Base-by-base conservation (phyloP, 192 early-diverging fungal species). In the Coemansia reversa region DNA sequence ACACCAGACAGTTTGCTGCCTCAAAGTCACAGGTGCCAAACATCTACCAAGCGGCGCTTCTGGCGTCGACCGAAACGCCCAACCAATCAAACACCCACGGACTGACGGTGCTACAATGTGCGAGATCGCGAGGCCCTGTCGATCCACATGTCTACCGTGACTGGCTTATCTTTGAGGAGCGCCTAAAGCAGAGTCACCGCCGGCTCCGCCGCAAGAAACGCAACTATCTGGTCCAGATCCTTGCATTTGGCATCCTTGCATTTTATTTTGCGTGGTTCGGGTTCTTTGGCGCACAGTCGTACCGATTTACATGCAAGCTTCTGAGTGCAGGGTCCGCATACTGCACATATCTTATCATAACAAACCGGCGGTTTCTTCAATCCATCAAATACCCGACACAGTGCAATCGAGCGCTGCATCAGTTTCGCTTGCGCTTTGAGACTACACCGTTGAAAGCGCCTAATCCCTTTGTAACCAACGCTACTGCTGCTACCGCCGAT, bases 121-220 rank as follows among this genome's bases (percentile, higher is more conserved):
- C 72, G 3, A 66, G 73, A 48, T 66, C 62, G 58, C 67, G 65
- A 6, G 77, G 51, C 2, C 74, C 74, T 6, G 70, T 76, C 18
- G 74, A 80, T 54, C 82, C 74, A 25, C 80, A 79, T 42, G 73
- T 82, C 50, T 92, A 86, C 69, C 83, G 88, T 58, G 91, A 92
- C 79, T 84, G 90, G 53, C 83, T 91, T 33, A 88, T 91, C 47
- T 92, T 92, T 70, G 91, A 92, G 58, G 91, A 92, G 69, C 76
- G 91, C 42, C 78, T 92, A 25, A 87, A 88, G 60, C 84, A 88
- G 65, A 92, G 90, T 75, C 83, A 89, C 74, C 74, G 83, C 8
- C 76, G 87, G 28, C 68, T 91, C 45, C 78, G 84, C 61, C 84
- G 84, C 58, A 83, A 88, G 42, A 87, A 88, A 62, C 87, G 85